phyloP scores from a whole-genome alignment of 306 rosid genomes.

The Gastrolobium bilobum region DNA sequence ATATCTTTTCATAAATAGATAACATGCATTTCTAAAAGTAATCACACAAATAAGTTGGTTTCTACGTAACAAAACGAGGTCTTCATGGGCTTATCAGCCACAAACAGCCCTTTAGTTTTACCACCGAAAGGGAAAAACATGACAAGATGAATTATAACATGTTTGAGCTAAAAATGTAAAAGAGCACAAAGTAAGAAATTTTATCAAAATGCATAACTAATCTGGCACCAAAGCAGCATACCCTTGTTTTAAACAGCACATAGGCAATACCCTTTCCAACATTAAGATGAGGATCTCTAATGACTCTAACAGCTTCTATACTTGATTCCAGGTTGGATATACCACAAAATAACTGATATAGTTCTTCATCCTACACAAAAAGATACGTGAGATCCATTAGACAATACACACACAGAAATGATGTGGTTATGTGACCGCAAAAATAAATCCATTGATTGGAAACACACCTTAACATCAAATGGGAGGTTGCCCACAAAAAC shows the following conservation, averaged over 20 bases:
- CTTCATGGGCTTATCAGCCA: conserved; percentile 15
- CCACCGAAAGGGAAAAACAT: not conserved
- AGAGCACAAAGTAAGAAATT: not conserved
- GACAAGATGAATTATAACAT: conserved; percentile 23
- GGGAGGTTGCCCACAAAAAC: conserved; percentile 98
- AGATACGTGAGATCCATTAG: conserved; percentile 24
- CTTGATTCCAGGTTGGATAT: conserved; percentile 63
- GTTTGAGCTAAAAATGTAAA: conserved; percentile 18
- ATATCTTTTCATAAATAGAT: conserved; percentile 34
- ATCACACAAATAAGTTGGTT: conserved; percentile 4
- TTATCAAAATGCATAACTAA: conserved; percentile 1
- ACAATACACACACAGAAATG: conserved; percentile 13
- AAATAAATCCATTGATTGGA: not conserved
- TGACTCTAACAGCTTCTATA: conserved; percentile 83
- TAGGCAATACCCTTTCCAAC: conserved; percentile 96
- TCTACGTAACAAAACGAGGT: not conserved
- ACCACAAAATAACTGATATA: conserved; percentile 83
- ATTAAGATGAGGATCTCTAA: conserved; percentile 83
- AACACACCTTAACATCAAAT: conserved; percentile 89
- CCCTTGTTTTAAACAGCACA: conserved; percentile 79
- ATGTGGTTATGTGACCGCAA: not conserved
- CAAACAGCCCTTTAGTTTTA: conserved; percentile 15
- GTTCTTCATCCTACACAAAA: conserved; percentile 87
- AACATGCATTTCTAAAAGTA: conserved; percentile 24
- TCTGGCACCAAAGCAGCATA: conserved; percentile 35